A percentile compares a stretch with the other conserved stretches of the same genome.
These are phyloP conservation scores for Candida tetrigidarum DNA, from an alignment of 1,139 yeast species.

Conservation along the genomic window DNA sequence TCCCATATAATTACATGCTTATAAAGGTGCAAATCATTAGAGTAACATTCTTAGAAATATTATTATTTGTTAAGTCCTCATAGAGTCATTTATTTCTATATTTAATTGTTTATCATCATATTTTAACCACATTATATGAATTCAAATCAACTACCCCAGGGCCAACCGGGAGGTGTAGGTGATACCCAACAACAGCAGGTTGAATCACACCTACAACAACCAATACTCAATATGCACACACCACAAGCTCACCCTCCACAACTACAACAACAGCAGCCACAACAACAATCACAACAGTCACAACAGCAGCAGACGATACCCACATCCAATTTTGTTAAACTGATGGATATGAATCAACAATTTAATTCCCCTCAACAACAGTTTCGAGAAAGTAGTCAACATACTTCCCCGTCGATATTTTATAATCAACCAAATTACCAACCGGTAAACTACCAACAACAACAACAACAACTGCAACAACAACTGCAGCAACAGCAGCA, in stretches of 20 bases:
- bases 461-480: conserved; percentile 1
- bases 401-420: conserved; percentile 9
- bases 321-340: conserved; percentile 5
- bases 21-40: neutral
- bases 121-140: conserved; percentile 3
- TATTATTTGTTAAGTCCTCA: neutral
- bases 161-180: conserved; percentile 2
- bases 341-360: conserved; percentile 5
- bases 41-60: neutral
- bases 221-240: conserved; percentile 5
- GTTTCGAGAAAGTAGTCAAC: conserved; percentile 1
- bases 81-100: neutral
- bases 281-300: conserved; percentile 4
- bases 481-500: conserved; percentile 7
- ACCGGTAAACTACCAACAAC: conserved; percentile 6
- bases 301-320: too few relatives aligned
- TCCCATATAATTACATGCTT: neutral
- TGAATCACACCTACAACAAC: conserved; percentile 14
- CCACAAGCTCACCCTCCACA: neutral
- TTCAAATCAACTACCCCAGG: conserved; percentile 6
- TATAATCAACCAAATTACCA: conserved; percentile 3
- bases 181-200: conserved; percentile 10
- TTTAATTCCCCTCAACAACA: neutral
- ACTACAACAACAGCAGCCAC: conserved; percentile 10
- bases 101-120: neutral